Evolutionary conservation across 2,329 filamentous ascomycete species (phyloP), one percentile per base, ranked within the genome.

Genomic region (Emergomyces africanus): DNA sequence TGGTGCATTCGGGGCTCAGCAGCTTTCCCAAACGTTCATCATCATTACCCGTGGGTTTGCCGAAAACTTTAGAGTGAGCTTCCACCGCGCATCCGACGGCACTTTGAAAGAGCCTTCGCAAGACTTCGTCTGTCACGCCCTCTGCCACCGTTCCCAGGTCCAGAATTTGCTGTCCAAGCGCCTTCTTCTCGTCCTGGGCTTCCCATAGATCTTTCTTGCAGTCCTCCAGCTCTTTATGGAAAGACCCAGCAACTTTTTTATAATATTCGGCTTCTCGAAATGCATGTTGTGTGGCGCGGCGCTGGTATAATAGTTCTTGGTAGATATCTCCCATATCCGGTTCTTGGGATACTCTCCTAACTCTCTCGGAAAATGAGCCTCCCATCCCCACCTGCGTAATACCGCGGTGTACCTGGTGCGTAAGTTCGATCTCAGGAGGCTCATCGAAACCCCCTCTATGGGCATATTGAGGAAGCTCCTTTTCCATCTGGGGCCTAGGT

Each of bases 101-200:
- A 30, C 12, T 55, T 44, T 55, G 54, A 25, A 42, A 55, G 15
- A 55, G 14, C n/a, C 54, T 44, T 33, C 54, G 54, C 15, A 55
- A 39, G 23, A 55, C 54, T 44, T 55, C 54, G 25, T 55, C 54
- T 1, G 54, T 55, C 37, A 55, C 54, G 14, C 54, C 54, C 25
- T 55, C 54, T 3, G 54, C 54, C 39, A 55, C 54, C 20, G 54
- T 55, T 20, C 54, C 54, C 14, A 55, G 39, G 10, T 55, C 54
- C 25, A 55, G 54, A 14, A 55, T 55, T 39, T 55, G 54, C 28
- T 55, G 54, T 14, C 54, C 54, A n/a, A 55, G 37, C 39, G 23
- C 54, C 39, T 44, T 55, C 54, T 55, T 55, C 39, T 55, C 54
- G 18, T 55, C 54, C n/a, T 55, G 23, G 14, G 39, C 39, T 10